Evolutionary conservation across 371 early-diverging fungal genomes (phyloP), one percentile per base, ranked within the genome.

Genomic region (Mucor irregularis): DNA sequence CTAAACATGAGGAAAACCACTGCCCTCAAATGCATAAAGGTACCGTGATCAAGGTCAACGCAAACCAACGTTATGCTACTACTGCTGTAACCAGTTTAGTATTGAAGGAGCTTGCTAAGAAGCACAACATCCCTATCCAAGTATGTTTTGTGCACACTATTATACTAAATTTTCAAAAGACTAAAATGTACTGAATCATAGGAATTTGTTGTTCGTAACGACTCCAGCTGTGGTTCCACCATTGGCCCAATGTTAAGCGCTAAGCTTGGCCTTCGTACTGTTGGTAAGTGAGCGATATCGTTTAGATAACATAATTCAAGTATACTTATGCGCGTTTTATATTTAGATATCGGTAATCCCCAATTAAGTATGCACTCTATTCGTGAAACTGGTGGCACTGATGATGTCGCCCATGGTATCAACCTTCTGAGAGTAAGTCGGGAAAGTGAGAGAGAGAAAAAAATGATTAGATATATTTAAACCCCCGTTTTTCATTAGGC

Each of bases 171-270:
- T n/a, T n/a, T n/a, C n/a, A 21, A 39, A 21, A n/a, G 7, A 14
- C 8, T 26, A 43, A 7, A 7, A 10, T 22, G 46, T 5, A 21
- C 26, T 44, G 16, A 44, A 14, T 13, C 19, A 16, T 51, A 77
- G 78, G 96, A 96, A 81, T 95, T 94, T 81, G 90, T 92, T 40
- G 95, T 96, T 26, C 85, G 96, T 56, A 96, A 96, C 62, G 98
- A 98, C 66, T 88, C 87, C 43, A 82, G 95, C 9, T 96, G 97
- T 67, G 98, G 97, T 3, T 90, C 91, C 26, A 96, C 97, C 21
- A 98, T 98, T 66, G 97, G 98, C 0, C 98, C 98, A 38, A 92
- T 98, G 87, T 76, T 98, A 30, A 89, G 90, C 61, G 90, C 95
- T 13, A 90, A 95, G 62, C 81, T 97, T 26, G 98, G 98, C n/a